Conservation (phyloP, 2,329 filamentous ascomycete species). For the Colletotrichum incanum region DNA sequence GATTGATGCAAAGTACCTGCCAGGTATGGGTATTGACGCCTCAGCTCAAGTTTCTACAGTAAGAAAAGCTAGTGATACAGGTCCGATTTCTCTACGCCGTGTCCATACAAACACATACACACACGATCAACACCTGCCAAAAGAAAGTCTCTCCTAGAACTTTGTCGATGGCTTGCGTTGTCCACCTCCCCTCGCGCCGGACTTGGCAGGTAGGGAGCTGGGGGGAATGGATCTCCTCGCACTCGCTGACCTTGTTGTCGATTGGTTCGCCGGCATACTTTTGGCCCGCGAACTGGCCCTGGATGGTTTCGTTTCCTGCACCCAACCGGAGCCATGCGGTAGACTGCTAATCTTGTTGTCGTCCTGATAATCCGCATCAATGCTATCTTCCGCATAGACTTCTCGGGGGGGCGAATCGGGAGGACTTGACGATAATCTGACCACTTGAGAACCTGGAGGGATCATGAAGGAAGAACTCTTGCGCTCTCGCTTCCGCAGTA, state of each 20-base stretch:
- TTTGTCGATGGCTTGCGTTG: conserved; percentile 20
- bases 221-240: conserved; percentile 6
- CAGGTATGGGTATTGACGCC: conserved; percentile 24
- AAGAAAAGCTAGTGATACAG: conserved; percentile 8
- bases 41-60: not conserved
- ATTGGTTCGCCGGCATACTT: conserved; percentile 22
- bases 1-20: not conserved
- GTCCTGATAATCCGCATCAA: conserved; percentile 54
- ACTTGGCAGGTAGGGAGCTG: conserved; percentile 16
- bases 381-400: conserved; percentile 57
- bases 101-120: not conserved
- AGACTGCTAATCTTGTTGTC: conserved; percentile 35
- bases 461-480: conserved; percentile 46
- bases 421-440: conserved; percentile 50
- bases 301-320: conserved; percentile 42
- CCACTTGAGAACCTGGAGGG: conserved; percentile 52
- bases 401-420: conserved; percentile 47
- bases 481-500: not conserved
- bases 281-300: conserved; percentile 18
- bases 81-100: not conserved
- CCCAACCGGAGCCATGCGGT: conserved; percentile 43
- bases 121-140: not conserved
- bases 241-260: not conserved
- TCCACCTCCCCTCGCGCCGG: not conserved
- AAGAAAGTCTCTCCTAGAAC: conserved; percentile 20